These are phyloP conservation scores for Schwanniomyces vanrijiae DNA, from an alignment of 805 yeast genomes.

Conservation along the genomic window DNA sequence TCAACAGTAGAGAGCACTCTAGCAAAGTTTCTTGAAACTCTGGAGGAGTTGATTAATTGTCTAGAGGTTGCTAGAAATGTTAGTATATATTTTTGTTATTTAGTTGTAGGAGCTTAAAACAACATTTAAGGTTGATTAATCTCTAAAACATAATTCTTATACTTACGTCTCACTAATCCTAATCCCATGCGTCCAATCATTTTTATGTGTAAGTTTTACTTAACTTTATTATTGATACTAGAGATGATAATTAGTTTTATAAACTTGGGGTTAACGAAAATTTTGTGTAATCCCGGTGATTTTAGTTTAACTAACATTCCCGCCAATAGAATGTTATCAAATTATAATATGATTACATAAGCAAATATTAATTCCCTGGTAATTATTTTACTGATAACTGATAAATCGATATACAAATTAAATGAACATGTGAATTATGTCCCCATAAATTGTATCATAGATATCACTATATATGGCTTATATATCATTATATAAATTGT, in stretches of 20 bases:
- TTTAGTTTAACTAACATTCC: background rate
- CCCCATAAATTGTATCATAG: too few species aligned
- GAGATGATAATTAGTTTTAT: background rate
- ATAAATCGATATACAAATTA: background rate
- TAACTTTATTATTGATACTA: background rate
- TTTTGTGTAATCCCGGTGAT: constrained; percentile 8
- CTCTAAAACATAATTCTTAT: background rate
- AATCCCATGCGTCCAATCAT: constrained; percentile 37
- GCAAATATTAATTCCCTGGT: background rate
- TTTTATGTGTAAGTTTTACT: constrained; percentile 1
- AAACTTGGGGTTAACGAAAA: constrained; percentile 2
- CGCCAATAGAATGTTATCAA: constrained; percentile 5
- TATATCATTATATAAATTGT: too few species aligned
- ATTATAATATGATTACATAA: constrained; percentile 5
- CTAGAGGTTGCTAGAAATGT: constrained; percentile 16
- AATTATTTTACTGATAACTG: background rate
- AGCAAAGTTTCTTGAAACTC: constrained; percentile 6
- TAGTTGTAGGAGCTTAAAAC: too few species aligned
- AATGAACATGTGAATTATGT: too few species aligned
- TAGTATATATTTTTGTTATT: too few species aligned
- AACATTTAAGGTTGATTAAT: background rate
- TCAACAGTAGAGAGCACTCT: constrained; percentile 33
- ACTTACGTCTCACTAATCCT: constrained; percentile 28
- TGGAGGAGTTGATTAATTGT: constrained; percentile 7
- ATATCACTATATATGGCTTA: too few species aligned